phyloP scores from a whole-genome alignment of 768 basidiomycete species.

The Hericium coralloides region DNA sequence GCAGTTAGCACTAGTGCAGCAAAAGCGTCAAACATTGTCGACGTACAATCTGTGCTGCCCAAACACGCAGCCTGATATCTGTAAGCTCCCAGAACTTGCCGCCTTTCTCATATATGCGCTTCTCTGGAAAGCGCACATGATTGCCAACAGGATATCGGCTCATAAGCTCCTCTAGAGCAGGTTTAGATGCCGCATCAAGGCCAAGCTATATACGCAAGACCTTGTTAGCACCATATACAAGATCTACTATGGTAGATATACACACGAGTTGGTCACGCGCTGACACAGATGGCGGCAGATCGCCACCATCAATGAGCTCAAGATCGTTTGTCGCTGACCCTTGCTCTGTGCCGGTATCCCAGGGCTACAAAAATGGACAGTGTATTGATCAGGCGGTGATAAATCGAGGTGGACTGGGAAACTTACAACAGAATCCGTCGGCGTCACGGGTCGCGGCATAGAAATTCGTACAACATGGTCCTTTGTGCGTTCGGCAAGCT shows the following conservation, averaged over 20 bases:
- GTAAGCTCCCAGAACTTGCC: neutral
- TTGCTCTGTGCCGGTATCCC: neutral
- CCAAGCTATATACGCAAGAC: neutral
- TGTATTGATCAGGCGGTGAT: too few relatives aligned
- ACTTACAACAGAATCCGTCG: too few relatives aligned
- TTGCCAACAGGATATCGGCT: neutral
- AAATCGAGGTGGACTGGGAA: neutral
- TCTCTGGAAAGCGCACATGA: neutral
- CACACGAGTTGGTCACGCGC: neutral
- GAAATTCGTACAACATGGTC: neutral
- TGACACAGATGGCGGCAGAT: neutral
- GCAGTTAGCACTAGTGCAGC: too few relatives aligned
- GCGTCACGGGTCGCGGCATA: too few relatives aligned
- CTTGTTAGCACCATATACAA: neutral
- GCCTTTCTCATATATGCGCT: neutral
- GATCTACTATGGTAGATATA: too few relatives aligned
- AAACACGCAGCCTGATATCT: neutral
- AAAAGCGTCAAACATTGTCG: too few relatives aligned
- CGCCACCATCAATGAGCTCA: too few relatives aligned
- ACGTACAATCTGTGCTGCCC: neutral
- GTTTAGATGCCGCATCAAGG: neutral
- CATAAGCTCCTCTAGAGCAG: neutral
- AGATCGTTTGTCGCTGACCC: too few relatives aligned
- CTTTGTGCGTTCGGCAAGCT: neutral
- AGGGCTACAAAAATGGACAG: neutral